Evolutionary conservation across 2,329 filamentous ascomycete genomes (phyloP).

Genomic region (Thelonectria olida): DNA sequence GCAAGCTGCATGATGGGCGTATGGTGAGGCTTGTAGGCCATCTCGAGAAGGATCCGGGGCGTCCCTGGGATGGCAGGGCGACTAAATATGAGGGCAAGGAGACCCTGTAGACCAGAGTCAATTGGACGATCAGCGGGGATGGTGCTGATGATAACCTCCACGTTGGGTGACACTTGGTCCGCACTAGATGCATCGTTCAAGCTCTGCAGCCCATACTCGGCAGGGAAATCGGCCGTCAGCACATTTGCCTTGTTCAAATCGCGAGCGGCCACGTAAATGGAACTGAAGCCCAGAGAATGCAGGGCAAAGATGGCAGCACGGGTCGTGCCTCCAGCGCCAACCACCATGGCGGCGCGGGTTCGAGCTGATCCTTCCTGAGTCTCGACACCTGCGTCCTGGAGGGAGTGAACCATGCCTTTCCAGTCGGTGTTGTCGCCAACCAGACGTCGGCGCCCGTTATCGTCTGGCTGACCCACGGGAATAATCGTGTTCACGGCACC

Average conservation of each 20-base stretch:
- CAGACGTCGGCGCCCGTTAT: conserved; percentile 62
- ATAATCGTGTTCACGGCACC: conserved; percentile 96
- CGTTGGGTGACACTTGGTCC: conserved; percentile 57
- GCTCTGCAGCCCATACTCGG: conserved; percentile 74
- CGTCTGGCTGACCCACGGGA: conserved; percentile 54
- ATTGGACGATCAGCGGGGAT: conserved; percentile 90
- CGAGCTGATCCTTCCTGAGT: conserved; percentile 48
- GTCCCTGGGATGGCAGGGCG: conserved; percentile 47
- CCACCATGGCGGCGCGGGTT: conserved; percentile 81
- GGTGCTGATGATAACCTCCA: conserved; percentile 82
- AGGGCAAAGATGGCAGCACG: conserved; percentile 91
- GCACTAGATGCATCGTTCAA: conserved; percentile 62
- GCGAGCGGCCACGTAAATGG: conserved; percentile 88
- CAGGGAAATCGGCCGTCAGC: conserved; percentile 78
- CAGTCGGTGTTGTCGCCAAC: conserved; percentile 96
- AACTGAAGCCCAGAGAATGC: conserved; percentile 81
- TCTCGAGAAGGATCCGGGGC: conserved; percentile 79
- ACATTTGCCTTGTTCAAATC: conserved; percentile 72
- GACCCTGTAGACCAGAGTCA: conserved; percentile 73
- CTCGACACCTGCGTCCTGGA: conserved; percentile 73
- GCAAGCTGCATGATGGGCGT: conserved; percentile 90
- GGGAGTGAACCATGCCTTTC: conserved; percentile 85
- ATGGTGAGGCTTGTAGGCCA: conserved; percentile 92
- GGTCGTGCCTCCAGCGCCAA: conserved; percentile 92
- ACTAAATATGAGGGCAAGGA: conserved; percentile 65